Evolutionary conservation across 306 rosid species (phyloP).

Genomic region (Malus sieversii): DNA sequence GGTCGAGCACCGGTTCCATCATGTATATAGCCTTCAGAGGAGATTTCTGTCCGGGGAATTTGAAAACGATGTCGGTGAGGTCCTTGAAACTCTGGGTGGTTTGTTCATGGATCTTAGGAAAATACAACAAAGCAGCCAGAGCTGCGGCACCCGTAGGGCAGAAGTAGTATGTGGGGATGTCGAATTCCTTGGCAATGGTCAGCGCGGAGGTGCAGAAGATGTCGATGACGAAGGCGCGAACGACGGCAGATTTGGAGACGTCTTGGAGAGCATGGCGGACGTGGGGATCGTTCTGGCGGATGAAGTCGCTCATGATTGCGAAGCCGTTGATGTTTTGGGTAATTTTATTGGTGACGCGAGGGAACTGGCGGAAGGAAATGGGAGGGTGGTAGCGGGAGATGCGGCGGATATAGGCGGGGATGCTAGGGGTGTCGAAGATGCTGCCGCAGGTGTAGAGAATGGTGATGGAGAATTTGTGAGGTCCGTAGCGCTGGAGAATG

Average conservation of each 20-base stretch:
- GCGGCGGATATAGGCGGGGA: constrained; percentile 9
- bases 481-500: not conserved
- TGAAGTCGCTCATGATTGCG: not conserved
- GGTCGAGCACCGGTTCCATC: not conserved
- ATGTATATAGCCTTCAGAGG: not conserved
- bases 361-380: constrained; percentile 27
- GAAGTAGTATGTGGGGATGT: constrained; percentile 23
- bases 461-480: constrained; percentile 14
- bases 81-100: constrained; percentile 9
- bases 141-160: constrained; percentile 13
- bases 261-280: constrained; percentile 1
- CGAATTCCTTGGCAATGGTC: not conserved
- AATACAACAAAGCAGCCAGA: not conserved
- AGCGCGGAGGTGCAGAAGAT: constrained; percentile 15
- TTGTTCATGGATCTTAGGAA: not conserved
- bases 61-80: not conserved
- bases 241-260: not conserved
- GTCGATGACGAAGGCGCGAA: constrained; percentile 26
- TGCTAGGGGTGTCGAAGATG: not conserved
- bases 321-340: not conserved
- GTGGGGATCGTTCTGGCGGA: constrained; percentile 1
- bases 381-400: constrained; percentile 21
- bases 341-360: not conserved
- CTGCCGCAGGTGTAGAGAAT: constrained; percentile 20
- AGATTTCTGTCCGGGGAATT: constrained; percentile 1